Base-by-base conservation (phyloP, 257 asterid species). In the Jasminum sambac region DNA sequence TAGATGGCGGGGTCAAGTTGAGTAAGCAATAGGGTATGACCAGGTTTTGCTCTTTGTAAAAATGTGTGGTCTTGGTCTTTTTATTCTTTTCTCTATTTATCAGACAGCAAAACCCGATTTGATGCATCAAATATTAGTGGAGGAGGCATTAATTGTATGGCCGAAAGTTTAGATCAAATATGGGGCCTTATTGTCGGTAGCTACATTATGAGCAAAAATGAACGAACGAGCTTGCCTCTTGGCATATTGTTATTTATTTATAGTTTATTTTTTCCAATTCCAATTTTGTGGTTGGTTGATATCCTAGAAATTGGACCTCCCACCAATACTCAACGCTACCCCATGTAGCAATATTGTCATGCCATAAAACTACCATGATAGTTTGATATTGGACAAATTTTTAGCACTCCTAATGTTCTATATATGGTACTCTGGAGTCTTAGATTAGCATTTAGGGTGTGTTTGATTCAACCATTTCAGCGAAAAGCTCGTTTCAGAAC, bases 1-100 rank as follows among this genome's bases (percentile, higher is more conserved):
- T 64, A 70, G 74, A 67, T 66, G 48, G 43, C 59, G 57, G 79
- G 80, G 75, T 64, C 72, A 63, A 63, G 75, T n/a, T 52, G 34
- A 76, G 75, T 68, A 79, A 71, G 72, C 23, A 72, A 40, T 26
- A 48, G 74, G 63, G 68, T 41, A 13, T 3, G 4, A 57, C 39
- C 43, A 13, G 59, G 68, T 76, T 67, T 69, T 52, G 58, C 21
- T 48, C 58, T 62, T 75, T 30, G 67, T 72, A 72, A 74, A 66
- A 69, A 68, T 69, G 63, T 72, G 67, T 24, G 39, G 26, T 14
- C 58, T 48, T 14, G 58, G 8, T 48, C 36, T 4, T 30, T 30
- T 30, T n/a, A n/a, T 30, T 30, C 36, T 30, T 30, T 30, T 30
- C 36, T 30, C 1, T 30, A 1, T 30, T 30, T 30, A 30, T 30